Base-by-base conservation (phyloP, 1,139 yeast species). In the Blastobotrys elegans region DNA sequence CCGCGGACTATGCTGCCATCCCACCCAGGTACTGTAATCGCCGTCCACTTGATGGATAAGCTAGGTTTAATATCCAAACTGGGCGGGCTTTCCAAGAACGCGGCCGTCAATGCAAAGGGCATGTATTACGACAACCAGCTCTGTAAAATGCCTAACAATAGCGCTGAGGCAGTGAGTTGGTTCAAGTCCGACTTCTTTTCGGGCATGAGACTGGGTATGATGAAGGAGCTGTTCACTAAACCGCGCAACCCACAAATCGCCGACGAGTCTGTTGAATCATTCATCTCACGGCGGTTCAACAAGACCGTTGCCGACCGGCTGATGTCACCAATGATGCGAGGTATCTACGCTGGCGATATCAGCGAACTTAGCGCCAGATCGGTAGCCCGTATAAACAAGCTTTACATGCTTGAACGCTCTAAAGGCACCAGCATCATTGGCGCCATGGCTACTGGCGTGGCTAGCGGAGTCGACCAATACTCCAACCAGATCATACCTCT, bases 301-400 rank as follows among this genome's bases (percentile, higher is more conserved):
- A 71, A 74, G 4, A 61, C 65, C 1, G 53, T 88, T 5, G 75
- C 87, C 2, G 76, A 78, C 44, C 80, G 85, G 48, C 67, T 92
- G 13, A 66, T 84, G 16, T 86, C 96, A 63, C 97, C 96, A 0
- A 69, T 90, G 3, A 71, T 84, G 60, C 89, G 89, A 60, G 98
- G 98, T 0, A 81, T 92, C 1, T 92, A 89, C 63, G 97, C 96
- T 4, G 97, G 95, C 1, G 95, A 90, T 63, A 74, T 80, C 2
- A 61, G 74, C 10, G 71, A 77, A 50, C 68, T 92, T 40, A 85
- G 96, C 66, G 79, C 84, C 0, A 69, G 76, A 20, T 71, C 84
- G 1, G 75, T 84, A 16, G 58, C 67, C 1, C 50, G 68, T 16
- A 53, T 66, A 35, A 60, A 58, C 46, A 53, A 67, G 13, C 59